A percentile compares a stretch with the other conserved stretches of the same genome.
Evolutionary conservation across 1,139 yeast species (phyloP).

Genomic region (Nadsonia starkeyi-henricii): DNA sequence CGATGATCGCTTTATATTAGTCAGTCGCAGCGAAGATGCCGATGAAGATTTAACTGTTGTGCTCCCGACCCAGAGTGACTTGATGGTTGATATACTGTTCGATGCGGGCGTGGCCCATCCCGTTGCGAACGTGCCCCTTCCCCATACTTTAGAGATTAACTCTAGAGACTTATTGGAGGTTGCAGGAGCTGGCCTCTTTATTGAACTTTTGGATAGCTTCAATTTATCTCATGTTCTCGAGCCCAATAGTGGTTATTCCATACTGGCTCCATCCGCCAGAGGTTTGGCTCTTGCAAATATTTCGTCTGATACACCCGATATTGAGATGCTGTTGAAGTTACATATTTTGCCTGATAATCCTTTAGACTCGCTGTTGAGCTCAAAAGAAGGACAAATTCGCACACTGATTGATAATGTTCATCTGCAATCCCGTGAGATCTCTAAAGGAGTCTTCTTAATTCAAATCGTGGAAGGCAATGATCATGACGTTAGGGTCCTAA

Average conservation of each 20-base stretch:
- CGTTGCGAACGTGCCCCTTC: constrained; percentile 42
- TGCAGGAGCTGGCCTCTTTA: constrained; percentile 30
- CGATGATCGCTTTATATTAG: neutral
- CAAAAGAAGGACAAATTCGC: constrained; percentile 19
- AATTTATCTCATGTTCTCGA: constrained; percentile 25
- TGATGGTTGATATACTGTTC: constrained; percentile 55
- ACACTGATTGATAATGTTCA: constrained; percentile 33
- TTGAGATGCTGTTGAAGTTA: constrained; percentile 44
- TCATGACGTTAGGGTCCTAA: constrained; percentile 48
- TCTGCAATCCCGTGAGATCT: constrained; percentile 29
- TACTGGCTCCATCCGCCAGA: constrained; percentile 59
- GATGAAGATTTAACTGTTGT: constrained; percentile 21
- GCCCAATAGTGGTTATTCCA: constrained; percentile 34
- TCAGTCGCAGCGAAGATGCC: constrained; percentile 11
- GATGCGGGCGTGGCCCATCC: constrained; percentile 81
- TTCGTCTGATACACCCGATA: constrained; percentile 29
- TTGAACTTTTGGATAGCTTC: constrained; percentile 33
- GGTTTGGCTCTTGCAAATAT: constrained; percentile 42
- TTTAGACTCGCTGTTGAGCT: constrained; percentile 22
- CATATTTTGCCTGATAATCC: constrained; percentile 55
- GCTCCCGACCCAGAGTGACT: constrained; percentile 17
- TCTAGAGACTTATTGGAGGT: constrained; percentile 43
- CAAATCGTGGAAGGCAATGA: constrained; percentile 37
- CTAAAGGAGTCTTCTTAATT: constrained; percentile 21
- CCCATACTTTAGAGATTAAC: constrained; percentile 40